Base-by-base conservation (phyloP, 2,329 filamentous ascomycete species). In the Paracamarosporium sp. region DNA sequence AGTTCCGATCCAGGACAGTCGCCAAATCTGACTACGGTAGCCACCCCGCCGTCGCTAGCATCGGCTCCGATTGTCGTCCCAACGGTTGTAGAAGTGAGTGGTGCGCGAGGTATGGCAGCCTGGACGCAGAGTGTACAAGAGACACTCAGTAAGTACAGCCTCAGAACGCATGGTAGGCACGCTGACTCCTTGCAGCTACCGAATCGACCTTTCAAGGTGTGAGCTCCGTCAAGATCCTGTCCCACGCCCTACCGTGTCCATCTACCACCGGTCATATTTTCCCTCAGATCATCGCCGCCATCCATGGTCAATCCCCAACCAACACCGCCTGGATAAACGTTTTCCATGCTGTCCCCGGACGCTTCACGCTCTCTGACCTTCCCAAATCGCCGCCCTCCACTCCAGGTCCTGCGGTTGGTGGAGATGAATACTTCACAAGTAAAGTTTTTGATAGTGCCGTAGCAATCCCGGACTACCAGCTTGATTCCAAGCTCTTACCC, bases 391-490 rank as follows among this genome's bases (percentile, higher is more conserved):
- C 86, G 8, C 85, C 86, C 4, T 83, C 79, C 50, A 88, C 86
- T 2, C 86, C 86, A 12, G 80, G 79, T 9, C 79, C 78, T 4
- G 74, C 78, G 0, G 78, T 82, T 33, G 80, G 80, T 20, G 81
- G 81, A 28, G 82, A 86, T 28, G 85, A 87, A 57, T 88, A 88
- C 70, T 89, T 89, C 71, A 86, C 83, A 44, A 79, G 77, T 50
- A 86, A 84, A 35, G 79, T 88, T 20, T 89, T 88, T 66, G 85
- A 86, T 56, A 87, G 82, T 66, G 86, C 86, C 2, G 86, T 87
- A 8, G 80, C 82, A 0, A 85, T 87, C 5, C 80, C 82, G 5
- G 83, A 85, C 43, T 87, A 87, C 69, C 83, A 86, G 62, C 80
- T 84, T 59, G 82, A 84, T 59, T 79, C 80, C 5, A 79, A 78